Evolutionary conservation across 768 basidiomycete species (phyloP), one percentile per base, ranked within the genome.

Genomic region (Suillus lakei): DNA sequence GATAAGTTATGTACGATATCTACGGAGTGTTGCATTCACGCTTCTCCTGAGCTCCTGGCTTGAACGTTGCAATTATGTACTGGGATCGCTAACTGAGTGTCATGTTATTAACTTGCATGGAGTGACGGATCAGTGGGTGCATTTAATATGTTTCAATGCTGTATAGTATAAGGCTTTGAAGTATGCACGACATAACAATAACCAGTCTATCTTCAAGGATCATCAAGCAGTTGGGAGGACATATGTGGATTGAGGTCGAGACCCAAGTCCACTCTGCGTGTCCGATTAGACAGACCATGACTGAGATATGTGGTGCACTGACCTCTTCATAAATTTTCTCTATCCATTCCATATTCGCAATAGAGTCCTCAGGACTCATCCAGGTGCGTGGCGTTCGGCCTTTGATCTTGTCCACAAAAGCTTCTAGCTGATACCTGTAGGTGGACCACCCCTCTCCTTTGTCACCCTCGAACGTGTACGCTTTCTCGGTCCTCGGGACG

Each of bases 381-480:
- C 89, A 91, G 16, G 81, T 81, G 63, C 83, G 79, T 2, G 87
- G 85, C 26, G 75, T 72, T 39, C 84, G 78, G 21, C 87, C 87
- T 64, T 79, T 79, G 53, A 91, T 66, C 71, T 80, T 82, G 70
- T 91, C 85, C 9, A 90, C 84, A 63, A 89, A 89, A 8, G 85
- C 86, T 75, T 90, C 88, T 43, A 90, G 75, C 73, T 90, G 88
- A 66, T 84, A 87, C 30, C 78, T 73, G 63, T 79, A 77, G 28
- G 87, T 84, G 43, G 84, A 78, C 88, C 88, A 91, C 83, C 85
- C 77, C 72, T 88, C 82, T 26, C 87, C 87, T 62, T 83, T 79
- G 48, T 68, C 70, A 13, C 64, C 62, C 60, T 63, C 65, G 69
- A 78, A 82, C 26, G 72, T 81, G 69, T 86, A 86, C 3, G 71